These are phyloP conservation scores for Exophiala mesophila DNA, from an alignment of 2,329 filamentous ascomycete genomes.

Conservation along the genomic window DNA sequence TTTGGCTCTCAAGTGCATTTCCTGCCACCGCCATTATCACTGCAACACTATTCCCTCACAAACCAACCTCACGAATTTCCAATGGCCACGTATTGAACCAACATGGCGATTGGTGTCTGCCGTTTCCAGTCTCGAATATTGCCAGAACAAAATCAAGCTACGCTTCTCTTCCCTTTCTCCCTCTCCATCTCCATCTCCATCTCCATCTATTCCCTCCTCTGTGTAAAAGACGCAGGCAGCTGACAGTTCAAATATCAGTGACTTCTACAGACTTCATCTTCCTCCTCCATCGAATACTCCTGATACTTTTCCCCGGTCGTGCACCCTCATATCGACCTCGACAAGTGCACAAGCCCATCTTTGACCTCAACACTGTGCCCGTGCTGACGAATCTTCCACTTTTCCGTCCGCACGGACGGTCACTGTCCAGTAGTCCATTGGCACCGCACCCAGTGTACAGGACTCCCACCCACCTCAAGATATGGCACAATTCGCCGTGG, in stretches of 20 bases:
- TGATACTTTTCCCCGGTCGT: no score
- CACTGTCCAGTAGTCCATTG: no score
- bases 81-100: slow-evolving; percentile 17
- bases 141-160: slow-evolving; percentile 31
- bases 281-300: no score
- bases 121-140: slow-evolving; percentile 20
- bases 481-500: slow-evolving; percentile 30
- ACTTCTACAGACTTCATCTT: neutral
- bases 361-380: slow-evolving; percentile 8
- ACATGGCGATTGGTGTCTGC: slow-evolving; percentile 16
- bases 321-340: no score
- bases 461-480: no score
- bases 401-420: slow-evolving; percentile 23
- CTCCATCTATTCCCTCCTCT: slow-evolving; percentile 22
- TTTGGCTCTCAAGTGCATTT: slow-evolving; percentile 4
- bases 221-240: slow-evolving; percentile 14
- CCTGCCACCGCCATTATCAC: slow-evolving; percentile 15
- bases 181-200: slow-evolving; percentile 29
- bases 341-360: no score
- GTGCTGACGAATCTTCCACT: slow-evolving; percentile 19
- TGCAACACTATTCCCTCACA: slow-evolving; percentile 9
- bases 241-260: slow-evolving; percentile 10
- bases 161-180: slow-evolving; percentile 33
- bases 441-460: no score
- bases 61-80: slow-evolving; percentile 27